Evolutionary conservation across 1,284 basidiomycete species (phyloP), one percentile per base, ranked within the genome.

Genomic region (Cystobasidiaceae sp.): DNA sequence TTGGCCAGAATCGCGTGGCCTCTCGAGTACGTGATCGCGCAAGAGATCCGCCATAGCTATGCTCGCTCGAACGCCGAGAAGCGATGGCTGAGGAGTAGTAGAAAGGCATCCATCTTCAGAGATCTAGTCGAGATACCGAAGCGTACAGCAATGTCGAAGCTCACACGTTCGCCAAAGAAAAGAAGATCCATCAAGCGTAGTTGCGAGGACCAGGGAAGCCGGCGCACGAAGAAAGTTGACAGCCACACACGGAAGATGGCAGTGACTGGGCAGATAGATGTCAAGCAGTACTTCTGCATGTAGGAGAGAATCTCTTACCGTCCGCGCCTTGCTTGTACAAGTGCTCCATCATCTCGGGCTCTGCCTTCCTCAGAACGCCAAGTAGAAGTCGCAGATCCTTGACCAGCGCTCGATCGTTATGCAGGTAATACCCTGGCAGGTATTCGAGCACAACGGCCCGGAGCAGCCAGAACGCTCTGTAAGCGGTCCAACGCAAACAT

Each of bases 391-490:
- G 28, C 6, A 48, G 56, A 28, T 66, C 57, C 8, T 60, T 33
- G 7, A 23, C 8, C 25, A 49, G 15, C 23, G 19, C 33, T 19
- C 27, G 27, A 33, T 37, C 27, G 25, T 11, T 41, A 11, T 15
- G 21, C 6, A 28, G 34, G 37, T 62, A 60, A 33, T 66, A 66
- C 11, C 28, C 34, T 23, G 37, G 28, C 6, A 66, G 43, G 27
- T 66, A 59, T 4, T 48, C 41, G n/a, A 39, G 8, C n/a, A 60
- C 57, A 25, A 50, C 25, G 13, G 46, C 21, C 9, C 51, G 44
- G 3, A 66, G 64, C 19, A 66, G 45, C 64, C 64, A 66, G 46
- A 66, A 66, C 13, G 64, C 64, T n/a, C 52, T 62, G 28, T 8
- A 32, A 48, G 5, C 1, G 13, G 21, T 23, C 11, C n/a, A n/a